A percentile compares a stretch with the other conserved stretches of the same genome.
These are phyloP conservation scores for Thelonectria discophora DNA, from an alignment of 2,329 filamentous ascomycete species.

Conservation along the genomic window DNA sequence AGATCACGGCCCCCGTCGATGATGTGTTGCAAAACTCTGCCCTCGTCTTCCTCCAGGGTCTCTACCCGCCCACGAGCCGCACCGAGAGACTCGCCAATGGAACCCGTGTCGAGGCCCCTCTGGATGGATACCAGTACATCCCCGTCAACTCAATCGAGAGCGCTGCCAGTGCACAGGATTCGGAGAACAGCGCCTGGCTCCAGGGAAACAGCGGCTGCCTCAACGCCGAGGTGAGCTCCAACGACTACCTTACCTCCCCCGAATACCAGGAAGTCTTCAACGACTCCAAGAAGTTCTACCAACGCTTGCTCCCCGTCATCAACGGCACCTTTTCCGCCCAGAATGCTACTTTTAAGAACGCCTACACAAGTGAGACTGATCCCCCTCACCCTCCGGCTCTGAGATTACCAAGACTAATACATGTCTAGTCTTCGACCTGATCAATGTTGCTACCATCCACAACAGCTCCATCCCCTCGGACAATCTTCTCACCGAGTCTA, in stretches of 20 bases:
- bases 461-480: constrained; percentile 67
- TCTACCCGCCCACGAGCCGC: constrained; percentile 80
- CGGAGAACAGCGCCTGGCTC: constrained; percentile 66
- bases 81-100: constrained; percentile 76
- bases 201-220: constrained; percentile 66
- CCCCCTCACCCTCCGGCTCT: constrained; percentile 56
- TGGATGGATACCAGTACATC: constrained; percentile 86
- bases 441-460: constrained; percentile 69
- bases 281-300: constrained; percentile 68
- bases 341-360: constrained; percentile 65
- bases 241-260: constrained; percentile 60
- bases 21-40: constrained; percentile 83
- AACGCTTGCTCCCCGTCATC: constrained; percentile 62
- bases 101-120: constrained; percentile 69
- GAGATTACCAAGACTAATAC: constrained; percentile 8
- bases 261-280: constrained; percentile 56
- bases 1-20: constrained; percentile 76
- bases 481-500: constrained; percentile 66
- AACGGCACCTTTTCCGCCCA: constrained; percentile 59
- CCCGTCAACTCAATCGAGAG: constrained; percentile 71
- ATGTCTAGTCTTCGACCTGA: constrained; percentile 63
- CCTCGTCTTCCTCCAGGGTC: constrained; percentile 80
- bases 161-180: constrained; percentile 62
- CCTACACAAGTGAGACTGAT: constrained; percentile 67
- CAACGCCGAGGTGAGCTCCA: constrained; percentile 63